Evolutionary conservation across 345 rosid genomes (phyloP), one percentile per base, ranked within the genome.

Genomic region (Syzygium grande): DNA sequence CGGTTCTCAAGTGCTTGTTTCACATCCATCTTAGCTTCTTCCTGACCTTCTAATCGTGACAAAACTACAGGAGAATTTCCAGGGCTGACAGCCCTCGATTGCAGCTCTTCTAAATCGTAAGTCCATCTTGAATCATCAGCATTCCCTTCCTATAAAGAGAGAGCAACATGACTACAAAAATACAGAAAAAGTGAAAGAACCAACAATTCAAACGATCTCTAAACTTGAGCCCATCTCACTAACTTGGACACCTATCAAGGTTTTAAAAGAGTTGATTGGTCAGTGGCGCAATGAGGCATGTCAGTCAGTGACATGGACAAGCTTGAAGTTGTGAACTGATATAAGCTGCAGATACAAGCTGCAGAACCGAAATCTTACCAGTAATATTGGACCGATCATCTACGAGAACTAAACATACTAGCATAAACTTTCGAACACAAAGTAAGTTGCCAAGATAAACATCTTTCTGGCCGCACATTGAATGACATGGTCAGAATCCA

Each of bases 1-100:
- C 89, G 94, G 85, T 93, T 94, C 90, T 93, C 97, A 87, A 92
- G 89, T 84, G 93, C 93, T 85, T 92, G 96, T 84, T 91, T 96
- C 46, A 89, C 97, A 88, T 92, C 94, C 27, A 85, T 91, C 90
- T 88, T 93, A 52, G 88, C 91, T 87, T 91, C 94, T 85, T 91
- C 92, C 49, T 52, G 90, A 78, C 86, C 92, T 87, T 89, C 91
- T 85, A 55, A 89, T 68, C 58, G 90, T 55, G 89, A 86, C 83
- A 89, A 87, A 54, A 89, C 91, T 53, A 87, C 91, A 25, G 90
- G 73, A 89, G 88, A 86, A 30, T 87, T 89, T 87, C 87, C 86
- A 25, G 91, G 87, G 80, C 91, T 89, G 34, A 83, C 90, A 77
- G 29, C 84, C 51, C 90, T 90, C 16, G 92, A 90, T 58, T 88